These are phyloP conservation scores for Tulasnella sp. DNA, from an alignment of 768 basidiomycete species.

Conservation along the genomic window DNA sequence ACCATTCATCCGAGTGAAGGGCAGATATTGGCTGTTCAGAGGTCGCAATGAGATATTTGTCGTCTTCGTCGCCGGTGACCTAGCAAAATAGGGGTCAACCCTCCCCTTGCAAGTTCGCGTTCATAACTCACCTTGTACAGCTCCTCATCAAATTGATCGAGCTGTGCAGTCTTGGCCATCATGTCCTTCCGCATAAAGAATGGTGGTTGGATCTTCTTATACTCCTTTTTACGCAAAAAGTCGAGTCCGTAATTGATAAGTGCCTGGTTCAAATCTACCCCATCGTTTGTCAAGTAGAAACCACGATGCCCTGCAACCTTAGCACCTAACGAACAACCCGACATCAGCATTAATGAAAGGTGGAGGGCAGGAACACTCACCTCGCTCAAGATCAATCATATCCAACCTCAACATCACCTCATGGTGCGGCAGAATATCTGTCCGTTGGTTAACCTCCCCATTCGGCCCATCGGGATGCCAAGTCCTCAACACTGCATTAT, in stretches of 20 bases:
- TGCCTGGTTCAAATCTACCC: constrained; percentile 94
- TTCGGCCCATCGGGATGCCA: constrained; percentile 77
- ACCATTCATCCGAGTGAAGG: constrained; percentile 94
- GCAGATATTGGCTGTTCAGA: constrained; percentile 98
- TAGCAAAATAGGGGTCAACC: constrained; percentile 22
- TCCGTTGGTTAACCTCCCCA: constrained; percentile 55
- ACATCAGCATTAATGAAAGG: not conserved
- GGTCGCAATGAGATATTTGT: constrained; percentile 98
- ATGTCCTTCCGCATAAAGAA: constrained; percentile 98
- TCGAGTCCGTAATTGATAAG: constrained; percentile 90
- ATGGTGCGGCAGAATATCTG: constrained; percentile 88
- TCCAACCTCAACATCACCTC: constrained; percentile 89
- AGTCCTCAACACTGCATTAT: constrained; percentile 66
- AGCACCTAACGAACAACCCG: constrained; percentile 40
- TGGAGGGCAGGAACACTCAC: constrained; percentile 30
- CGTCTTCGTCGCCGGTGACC: constrained; percentile 83
- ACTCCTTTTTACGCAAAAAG: constrained; percentile 68
- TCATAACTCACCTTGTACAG: constrained; percentile 65
- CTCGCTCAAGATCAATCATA: constrained; percentile 94
- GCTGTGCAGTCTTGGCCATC: constrained; percentile 96
- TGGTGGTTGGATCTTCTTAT: constrained; percentile 92
- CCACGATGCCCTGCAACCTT: constrained; percentile 94
- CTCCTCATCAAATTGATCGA: constrained; percentile 97
- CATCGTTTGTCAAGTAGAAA: constrained; percentile 91
- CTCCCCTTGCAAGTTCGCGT: not conserved